Evolutionary conservation across 2,329 filamentous ascomycete genomes (phyloP), one percentile per base, ranked within the genome.

Genomic region (Botrytis deweyae): DNA sequence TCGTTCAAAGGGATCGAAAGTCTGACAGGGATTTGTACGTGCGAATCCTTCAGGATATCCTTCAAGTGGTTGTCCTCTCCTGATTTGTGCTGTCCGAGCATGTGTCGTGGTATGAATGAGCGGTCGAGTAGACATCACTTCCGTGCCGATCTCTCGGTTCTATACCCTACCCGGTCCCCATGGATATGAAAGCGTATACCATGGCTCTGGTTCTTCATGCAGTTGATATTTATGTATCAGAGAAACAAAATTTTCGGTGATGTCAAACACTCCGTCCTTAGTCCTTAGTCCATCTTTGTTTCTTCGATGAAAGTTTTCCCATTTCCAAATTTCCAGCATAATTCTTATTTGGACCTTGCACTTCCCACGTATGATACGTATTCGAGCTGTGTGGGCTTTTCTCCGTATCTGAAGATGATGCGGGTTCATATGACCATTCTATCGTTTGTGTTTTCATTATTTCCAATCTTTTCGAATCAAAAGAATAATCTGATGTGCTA

Each of bases 391-490:
- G 25, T n/a, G 22, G 0, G 1, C 0, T 18, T 18, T n/a, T 18
- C 42, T 20, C 22, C 10, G 10, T 16, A 16, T 36, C 4, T 5
- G 33, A 52, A 66, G 16, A 5, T 25, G 44, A 66, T n/a, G 64
- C 64, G 6, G 44, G 29, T 66, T 66, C 64, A 22, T 66, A 66
- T 18, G 44, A 12, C 44, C 20, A 66, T 38, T 66, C 64, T 18
- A 67, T 36, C 33, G 44, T 66, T 66, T 66, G 64, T 16, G 44
- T 49, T 36, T 66, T 52, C 64, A 66, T 52, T 18, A 66, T 66
- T 25, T 49, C 44, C 22, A 67, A 33, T 10, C 10, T 25, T 38
- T 38, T 67, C 12, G 44, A 38, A 38, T 52, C 22, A 22, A 67
- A 52, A 0, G 22, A 38, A 14, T 1, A 38, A n/a, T 18, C 25